These are phyloP conservation scores for Colletotrichum orchidophilum DNA, from an alignment of 2,329 filamentous ascomycete species.

Conservation along the genomic window DNA sequence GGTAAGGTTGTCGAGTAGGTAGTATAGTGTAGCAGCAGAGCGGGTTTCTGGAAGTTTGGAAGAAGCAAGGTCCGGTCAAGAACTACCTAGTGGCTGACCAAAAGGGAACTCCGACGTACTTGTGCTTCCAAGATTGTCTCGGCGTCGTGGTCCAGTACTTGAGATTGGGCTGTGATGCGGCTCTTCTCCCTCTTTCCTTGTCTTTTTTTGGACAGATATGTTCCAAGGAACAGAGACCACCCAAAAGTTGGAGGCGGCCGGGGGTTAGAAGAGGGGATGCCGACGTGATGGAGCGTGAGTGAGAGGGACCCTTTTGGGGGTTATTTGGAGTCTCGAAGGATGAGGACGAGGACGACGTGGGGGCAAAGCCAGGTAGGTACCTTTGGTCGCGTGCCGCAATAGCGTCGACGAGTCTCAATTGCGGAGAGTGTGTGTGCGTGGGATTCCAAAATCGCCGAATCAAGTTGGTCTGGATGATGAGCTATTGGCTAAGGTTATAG, in stretches of 20 bases:
- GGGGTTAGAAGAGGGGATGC: neutral
- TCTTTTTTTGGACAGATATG: neutral
- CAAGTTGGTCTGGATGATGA: neutral
- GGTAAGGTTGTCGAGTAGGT: neutral
- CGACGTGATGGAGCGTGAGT: neutral
- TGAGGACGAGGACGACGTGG: neutral
- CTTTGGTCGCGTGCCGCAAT: constrained; percentile 29
- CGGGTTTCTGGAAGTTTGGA: neutral
- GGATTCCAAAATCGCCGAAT: neutral
- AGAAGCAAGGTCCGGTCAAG: constrained; percentile 6
- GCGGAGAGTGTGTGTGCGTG: constrained; percentile 6
- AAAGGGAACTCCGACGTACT: neutral
- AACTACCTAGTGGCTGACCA: neutral
- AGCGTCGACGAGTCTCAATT: constrained; percentile 10
- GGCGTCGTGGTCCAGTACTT: neutral
- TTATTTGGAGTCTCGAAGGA: neutral
- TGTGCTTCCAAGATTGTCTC: constrained; percentile 6
- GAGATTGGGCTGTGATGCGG: neutral
- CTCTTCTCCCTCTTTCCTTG: neutral
- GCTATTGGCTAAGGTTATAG: neutral
- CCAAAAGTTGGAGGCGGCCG: neutral
- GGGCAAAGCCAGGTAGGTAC: neutral
- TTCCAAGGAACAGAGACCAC: neutral
- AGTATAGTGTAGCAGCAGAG: neutral
- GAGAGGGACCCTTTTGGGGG: neutral